Conservation (phyloP, 345 rosid genomes). For the Gossypioides kirkii region DNA sequence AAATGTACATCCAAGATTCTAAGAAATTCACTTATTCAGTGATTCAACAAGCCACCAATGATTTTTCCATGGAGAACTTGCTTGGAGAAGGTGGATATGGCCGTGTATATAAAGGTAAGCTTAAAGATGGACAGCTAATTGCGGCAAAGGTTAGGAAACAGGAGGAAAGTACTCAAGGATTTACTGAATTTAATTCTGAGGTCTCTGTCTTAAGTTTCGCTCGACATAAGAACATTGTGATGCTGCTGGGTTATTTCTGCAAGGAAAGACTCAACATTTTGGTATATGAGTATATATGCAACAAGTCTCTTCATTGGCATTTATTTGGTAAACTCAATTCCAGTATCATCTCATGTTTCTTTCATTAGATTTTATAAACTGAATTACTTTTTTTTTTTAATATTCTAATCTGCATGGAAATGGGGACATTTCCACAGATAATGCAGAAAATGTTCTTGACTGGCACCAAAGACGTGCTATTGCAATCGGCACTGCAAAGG, state of each 20-base stretch:
- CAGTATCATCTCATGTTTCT: background rate
- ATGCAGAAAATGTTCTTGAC: constrained; percentile 34
- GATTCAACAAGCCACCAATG: constrained; percentile 48
- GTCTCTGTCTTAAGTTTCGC: constrained; percentile 48
- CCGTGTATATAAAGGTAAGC: constrained; percentile 49
- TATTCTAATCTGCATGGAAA: background rate
- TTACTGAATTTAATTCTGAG: constrained; percentile 50
- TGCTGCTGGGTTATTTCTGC: constrained; percentile 62
- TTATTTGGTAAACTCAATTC: constrained; percentile 34
- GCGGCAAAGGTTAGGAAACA: constrained; percentile 62
- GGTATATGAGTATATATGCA: constrained; percentile 68
- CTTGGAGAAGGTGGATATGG: constrained; percentile 69
- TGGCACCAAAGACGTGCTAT: constrained; percentile 57
- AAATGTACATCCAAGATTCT: constrained; percentile 39
- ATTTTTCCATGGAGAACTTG: constrained; percentile 42
- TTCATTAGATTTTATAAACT: too few species aligned
- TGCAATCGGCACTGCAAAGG: constrained; percentile 62
- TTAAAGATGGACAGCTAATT: constrained; percentile 49
- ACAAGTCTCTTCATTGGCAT: constrained; percentile 60
- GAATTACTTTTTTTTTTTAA: too few species aligned
- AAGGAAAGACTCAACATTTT: constrained; percentile 58
- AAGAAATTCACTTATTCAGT: constrained; percentile 41
- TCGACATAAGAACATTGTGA: constrained; percentile 67
- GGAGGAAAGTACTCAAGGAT: constrained; percentile 57
- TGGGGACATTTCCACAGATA: constrained; percentile 25